Conservation (phyloP, 1,284 basidiomycete species). For the Microbotryum scabiosae region DNA sequence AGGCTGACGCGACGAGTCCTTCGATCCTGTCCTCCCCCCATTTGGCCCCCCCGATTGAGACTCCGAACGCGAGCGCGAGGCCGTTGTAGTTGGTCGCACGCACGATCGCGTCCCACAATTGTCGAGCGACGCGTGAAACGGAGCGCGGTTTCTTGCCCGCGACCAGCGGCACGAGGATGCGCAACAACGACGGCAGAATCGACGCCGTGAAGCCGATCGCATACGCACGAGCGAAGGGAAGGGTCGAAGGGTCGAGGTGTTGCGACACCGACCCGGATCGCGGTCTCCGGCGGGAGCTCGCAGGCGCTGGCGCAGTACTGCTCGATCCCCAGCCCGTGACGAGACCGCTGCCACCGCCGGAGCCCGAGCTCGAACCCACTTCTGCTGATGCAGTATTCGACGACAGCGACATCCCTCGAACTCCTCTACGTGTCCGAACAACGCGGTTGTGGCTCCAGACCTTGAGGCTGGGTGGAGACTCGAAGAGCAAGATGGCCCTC, state of each 20-base stretch:
- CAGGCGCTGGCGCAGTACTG: too few species aligned
- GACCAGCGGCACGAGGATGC: conserved; percentile 11
- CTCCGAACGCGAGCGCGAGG: conserved; percentile 19
- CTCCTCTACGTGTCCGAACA: too few species aligned
- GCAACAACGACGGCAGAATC: conserved; percentile 13
- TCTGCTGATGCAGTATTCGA: too few species aligned
- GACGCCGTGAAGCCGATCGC: conserved; percentile 19
- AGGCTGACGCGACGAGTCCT: conserved; percentile 6
- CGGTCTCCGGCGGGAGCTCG: too few species aligned
- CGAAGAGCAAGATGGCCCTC: too few species aligned
- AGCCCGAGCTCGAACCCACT: too few species aligned
- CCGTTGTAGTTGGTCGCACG: conserved; percentile 6
- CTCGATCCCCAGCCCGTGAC: too few species aligned
- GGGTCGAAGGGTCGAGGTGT: conserved; percentile 19
- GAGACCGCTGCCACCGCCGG: too few species aligned
- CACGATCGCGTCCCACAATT: conserved; percentile 1
- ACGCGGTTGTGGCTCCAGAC: too few species aligned
- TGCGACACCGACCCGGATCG: conserved; percentile 1
- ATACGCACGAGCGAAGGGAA: conserved; percentile 24
- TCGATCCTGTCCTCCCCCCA: conserved; percentile 21
- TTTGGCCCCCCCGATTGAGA: conserved; percentile 24
- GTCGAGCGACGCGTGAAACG: not conserved
- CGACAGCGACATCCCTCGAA: too few species aligned
- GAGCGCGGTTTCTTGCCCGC: conserved; percentile 5
- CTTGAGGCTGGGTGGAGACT: too few species aligned